A percentile compares a stretch with the other conserved stretches of the same genome.
Conservation (phyloP, 192 early-diverging fungal species). For the Backusella circina region DNA sequence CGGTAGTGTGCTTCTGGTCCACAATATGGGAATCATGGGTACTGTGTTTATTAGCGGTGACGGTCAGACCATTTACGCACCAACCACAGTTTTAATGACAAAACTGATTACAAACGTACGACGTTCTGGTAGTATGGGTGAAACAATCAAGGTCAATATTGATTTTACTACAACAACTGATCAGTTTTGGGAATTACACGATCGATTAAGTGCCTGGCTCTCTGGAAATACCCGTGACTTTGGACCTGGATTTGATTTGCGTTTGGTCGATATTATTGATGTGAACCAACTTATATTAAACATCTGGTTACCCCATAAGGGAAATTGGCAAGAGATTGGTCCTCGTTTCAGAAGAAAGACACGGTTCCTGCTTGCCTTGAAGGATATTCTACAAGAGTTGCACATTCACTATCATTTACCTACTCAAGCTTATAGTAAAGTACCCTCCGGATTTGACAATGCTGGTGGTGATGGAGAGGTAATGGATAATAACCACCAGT, state of each 20-base stretch:
- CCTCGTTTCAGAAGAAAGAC: conserved; percentile 53
- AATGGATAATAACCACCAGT: neutral
- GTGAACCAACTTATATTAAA: conserved; percentile 57
- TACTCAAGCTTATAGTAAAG: neutral
- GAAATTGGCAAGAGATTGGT: conserved; percentile 74
- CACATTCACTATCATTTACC: conserved; percentile 43
- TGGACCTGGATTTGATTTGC: conserved; percentile 48
- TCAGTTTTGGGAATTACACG: conserved; percentile 55
- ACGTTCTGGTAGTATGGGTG: conserved; percentile 55
- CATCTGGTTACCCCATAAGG: conserved; percentile 67
- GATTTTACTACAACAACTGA: conserved; percentile 65
- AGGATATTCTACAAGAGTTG: conserved; percentile 53
- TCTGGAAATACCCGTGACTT: conserved; percentile 57
- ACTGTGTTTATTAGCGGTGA: conserved; percentile 80
- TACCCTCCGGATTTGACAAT: neutral
- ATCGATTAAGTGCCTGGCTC: conserved; percentile 56
- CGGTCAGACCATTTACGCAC: conserved; percentile 73
- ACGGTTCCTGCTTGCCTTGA: conserved; percentile 56
- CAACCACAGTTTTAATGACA: conserved; percentile 62
- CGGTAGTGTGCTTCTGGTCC: conserved; percentile 58
- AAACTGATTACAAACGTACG: conserved; percentile 73
- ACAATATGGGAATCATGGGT: conserved; percentile 73
- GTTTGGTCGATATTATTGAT: conserved; percentile 56
- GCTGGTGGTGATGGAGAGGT: neutral
- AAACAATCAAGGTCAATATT: conserved; percentile 54